These are phyloP conservation scores for Exophiala dermatitidis DNA, from an alignment of 2,329 filamentous ascomycete genomes.

Conservation along the genomic window DNA sequence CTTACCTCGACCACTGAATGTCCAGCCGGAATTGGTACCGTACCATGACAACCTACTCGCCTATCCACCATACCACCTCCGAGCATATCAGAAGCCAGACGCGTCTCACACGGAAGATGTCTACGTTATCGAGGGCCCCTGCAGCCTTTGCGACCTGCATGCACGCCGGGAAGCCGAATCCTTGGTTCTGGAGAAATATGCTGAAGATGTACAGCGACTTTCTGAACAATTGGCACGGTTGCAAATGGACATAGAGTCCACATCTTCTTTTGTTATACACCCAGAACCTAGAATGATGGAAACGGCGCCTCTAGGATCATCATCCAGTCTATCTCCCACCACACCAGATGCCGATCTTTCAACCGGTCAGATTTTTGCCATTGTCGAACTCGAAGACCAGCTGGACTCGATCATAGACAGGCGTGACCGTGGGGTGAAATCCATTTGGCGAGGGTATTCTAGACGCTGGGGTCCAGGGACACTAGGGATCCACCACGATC, in stretches of 20 bases:
- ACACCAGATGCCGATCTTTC: not conserved
- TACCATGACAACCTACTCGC: conserved; percentile 11
- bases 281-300: not conserved
- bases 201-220: conserved; percentile 8
- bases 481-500: conserved; percentile 14
- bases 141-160: conserved; percentile 19
- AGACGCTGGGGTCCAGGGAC: conserved; percentile 24
- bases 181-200: conserved; percentile 14
- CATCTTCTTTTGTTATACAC: not conserved
- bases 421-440: conserved; percentile 19
- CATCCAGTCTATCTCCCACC: not conserved
- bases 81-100: not conserved
- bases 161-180: conserved; percentile 17
- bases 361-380: conserved; percentile 3
- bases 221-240: conserved; percentile 9
- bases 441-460: conserved; percentile 23
- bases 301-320: not conserved
- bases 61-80: conserved; percentile 10
- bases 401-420: conserved; percentile 11
- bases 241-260: conserved; percentile 7
- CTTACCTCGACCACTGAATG: conserved; percentile 21
- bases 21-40: conserved; percentile 9
- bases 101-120: not conserved
- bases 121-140: conserved; percentile 19
- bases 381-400: conserved; percentile 15